Evolutionary conservation across 23 red algal genomes (phyloP).

Genomic region (Cyanidiococcus yangmingshanensis): DNA sequence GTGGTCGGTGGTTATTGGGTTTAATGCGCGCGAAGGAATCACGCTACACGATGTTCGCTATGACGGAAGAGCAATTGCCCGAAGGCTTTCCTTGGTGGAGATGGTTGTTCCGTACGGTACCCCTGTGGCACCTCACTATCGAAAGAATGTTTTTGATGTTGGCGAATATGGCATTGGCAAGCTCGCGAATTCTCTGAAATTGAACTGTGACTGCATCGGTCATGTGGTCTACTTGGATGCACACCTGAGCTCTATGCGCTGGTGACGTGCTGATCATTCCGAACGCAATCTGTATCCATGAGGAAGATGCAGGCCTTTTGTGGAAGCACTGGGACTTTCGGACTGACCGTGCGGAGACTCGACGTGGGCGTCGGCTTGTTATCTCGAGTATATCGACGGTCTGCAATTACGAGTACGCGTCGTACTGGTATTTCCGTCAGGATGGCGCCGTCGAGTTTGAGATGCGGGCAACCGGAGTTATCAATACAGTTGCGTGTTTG

Average conservation of each 20-base stretch:
- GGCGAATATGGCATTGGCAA: constrained; percentile 74
- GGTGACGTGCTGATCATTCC: constrained; percentile 40
- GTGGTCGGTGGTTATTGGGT: constrained; percentile 59
- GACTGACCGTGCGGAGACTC: constrained; percentile 41
- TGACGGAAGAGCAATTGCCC: constrained; percentile 33
- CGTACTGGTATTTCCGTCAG: constrained; percentile 69
- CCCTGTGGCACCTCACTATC: constrained; percentile 37
- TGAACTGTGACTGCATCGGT: constrained; percentile 77
- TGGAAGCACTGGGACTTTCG: constrained; percentile 74
- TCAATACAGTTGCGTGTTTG: constrained; percentile 39
- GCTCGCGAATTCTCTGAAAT: constrained; percentile 43
- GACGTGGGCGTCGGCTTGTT: constrained; percentile 46
- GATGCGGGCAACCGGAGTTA: constrained; percentile 47
- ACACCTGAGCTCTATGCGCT: constrained; percentile 23
- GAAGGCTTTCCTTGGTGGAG: constrained; percentile 49
- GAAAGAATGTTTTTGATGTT: constrained; percentile 73
- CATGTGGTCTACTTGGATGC: constrained; percentile 56
- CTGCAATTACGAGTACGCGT: constrained; percentile 74
- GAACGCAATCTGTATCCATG: constrained; percentile 58
- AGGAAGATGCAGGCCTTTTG: constrained; percentile 39
- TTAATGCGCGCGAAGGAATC: constrained; percentile 58
- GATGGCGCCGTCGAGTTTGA: constrained; percentile 56
- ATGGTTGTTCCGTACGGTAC: constrained; percentile 83
- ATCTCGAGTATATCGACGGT: constrained; percentile 61
- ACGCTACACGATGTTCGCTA: constrained; percentile 41